Evolutionary conservation across 75 land plant genomes (phyloP).

Genomic region (Cryptomeria japonica): DNA sequence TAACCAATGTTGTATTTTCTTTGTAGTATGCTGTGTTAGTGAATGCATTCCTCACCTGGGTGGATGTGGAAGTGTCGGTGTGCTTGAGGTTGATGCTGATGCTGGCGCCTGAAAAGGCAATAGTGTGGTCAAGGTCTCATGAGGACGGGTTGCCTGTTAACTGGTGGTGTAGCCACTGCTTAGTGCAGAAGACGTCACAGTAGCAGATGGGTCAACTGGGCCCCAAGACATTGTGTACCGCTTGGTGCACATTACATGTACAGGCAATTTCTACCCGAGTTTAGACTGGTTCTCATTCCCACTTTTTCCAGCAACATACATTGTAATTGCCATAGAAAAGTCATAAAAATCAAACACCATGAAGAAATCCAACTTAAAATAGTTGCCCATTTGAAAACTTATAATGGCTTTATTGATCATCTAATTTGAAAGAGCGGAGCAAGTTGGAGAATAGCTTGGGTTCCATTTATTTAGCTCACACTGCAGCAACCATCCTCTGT

Average conservation of each 20-base stretch:
- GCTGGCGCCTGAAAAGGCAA: background rate
- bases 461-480: background rate
- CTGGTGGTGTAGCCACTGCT: conserved; percentile 79
- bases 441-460: background rate
- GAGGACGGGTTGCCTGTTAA: background rate
- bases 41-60: conserved; percentile 11
- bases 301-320: conserved; percentile 71
- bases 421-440: background rate
- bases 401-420: background rate
- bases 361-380: conserved; percentile 28
- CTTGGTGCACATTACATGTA: conserved; percentile 92
- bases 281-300: conserved; percentile 82
- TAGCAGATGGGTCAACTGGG: conserved; percentile 96
- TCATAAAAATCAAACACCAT: conserved; percentile 74
- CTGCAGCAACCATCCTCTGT: background rate
- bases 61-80: background rate
- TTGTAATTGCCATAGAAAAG: conserved; percentile 90
- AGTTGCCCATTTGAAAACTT: background rate
- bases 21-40: background rate
- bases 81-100: background rate
- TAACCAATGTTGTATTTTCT: conserved; percentile 16
- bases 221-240: conserved; percentile 93
- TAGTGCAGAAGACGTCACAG: conserved; percentile 86
- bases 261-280: conserved; percentile 88
- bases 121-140: background rate